These are phyloP conservation scores for Arthrobotrys megalospora DNA, from an alignment of 2,329 filamentous ascomycete genomes.

Conservation along the genomic window DNA sequence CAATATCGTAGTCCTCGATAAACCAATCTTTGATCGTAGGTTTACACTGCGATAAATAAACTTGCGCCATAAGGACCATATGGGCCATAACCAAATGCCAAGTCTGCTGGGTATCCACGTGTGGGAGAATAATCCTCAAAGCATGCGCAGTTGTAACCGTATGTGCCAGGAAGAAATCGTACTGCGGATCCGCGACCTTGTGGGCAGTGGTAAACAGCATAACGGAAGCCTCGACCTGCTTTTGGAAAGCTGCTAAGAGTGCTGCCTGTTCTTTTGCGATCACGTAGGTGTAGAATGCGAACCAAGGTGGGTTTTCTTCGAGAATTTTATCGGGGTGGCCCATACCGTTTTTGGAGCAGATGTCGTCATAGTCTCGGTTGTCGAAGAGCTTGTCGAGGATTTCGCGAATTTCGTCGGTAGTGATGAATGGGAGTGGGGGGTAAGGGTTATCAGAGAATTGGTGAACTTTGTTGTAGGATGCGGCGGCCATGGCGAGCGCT, in stretches of 20 bases:
- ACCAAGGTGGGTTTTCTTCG: constrained; percentile 76
- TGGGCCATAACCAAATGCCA: constrained; percentile 83
- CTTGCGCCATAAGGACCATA: constrained; percentile 85
- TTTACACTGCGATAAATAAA: constrained; percentile 82
- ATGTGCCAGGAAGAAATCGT: constrained; percentile 88
- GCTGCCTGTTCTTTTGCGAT: constrained; percentile 19
- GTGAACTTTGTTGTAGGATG: constrained; percentile 75
- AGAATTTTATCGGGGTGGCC: constrained; percentile 80
- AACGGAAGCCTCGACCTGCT: constrained; percentile 68
- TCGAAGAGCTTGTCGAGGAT: constrained; percentile 78
- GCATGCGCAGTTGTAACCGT: constrained; percentile 89
- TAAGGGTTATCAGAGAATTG: constrained; percentile 78
- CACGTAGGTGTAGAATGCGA: constrained; percentile 67
- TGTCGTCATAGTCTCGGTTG: constrained; percentile 79
- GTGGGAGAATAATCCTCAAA: constrained; percentile 84
- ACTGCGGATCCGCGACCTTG: constrained; percentile 73
- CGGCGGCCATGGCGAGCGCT: constrained; percentile 79
- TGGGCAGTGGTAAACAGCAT: constrained; percentile 75
- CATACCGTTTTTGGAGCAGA: constrained; percentile 74
- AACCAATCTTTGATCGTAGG: constrained; percentile 79
- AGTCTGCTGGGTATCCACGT: constrained; percentile 80
- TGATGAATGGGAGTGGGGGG: constrained; percentile 52
- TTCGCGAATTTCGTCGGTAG: constrained; percentile 73
- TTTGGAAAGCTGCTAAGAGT: constrained; percentile 39
- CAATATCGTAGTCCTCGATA: constrained; percentile 75